Conservation (phyloP, 2,329 filamentous ascomycete species). For the Colletotrichum shisoi region DNA sequence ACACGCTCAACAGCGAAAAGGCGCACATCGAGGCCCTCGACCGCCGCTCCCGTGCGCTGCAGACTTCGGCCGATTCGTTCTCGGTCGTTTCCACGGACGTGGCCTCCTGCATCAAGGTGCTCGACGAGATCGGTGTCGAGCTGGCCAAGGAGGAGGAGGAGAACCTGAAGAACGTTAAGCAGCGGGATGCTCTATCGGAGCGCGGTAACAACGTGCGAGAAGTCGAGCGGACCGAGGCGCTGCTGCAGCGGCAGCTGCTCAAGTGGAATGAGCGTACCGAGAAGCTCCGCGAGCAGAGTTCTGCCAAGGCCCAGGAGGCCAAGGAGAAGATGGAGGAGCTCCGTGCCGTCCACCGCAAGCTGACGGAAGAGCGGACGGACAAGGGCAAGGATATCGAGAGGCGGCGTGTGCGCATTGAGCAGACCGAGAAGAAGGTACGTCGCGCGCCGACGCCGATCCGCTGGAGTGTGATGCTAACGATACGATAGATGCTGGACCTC, state of each 20-base stretch:
- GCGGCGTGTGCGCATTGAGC: constrained; percentile 90
- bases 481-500: constrained; percentile 87
- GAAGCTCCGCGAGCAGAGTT: constrained; percentile 79
- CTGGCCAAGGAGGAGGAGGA: constrained; percentile 92
- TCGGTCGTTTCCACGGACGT: constrained; percentile 84
- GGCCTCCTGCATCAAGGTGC: constrained; percentile 83
- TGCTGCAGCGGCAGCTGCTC: constrained; percentile 82
- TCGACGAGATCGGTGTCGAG: constrained; percentile 87
- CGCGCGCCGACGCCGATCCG: constrained; percentile 1
- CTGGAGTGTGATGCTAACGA: constrained; percentile 34
- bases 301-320: constrained; percentile 80
- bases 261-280: constrained; percentile 90
- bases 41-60: constrained; percentile 83
- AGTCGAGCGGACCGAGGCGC: constrained; percentile 84
- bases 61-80: constrained; percentile 92
- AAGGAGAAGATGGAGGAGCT: constrained; percentile 92
- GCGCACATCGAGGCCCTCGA: constrained; percentile 87
- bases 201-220: constrained; percentile 88
- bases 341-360: constrained; percentile 76
- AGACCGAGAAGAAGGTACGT: constrained; percentile 95
- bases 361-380: constrained; percentile 84
- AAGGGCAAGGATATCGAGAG: constrained; percentile 93
- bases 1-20: constrained; percentile 79
- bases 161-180: constrained; percentile 77
- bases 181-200: constrained; percentile 87